Conservation (phyloP, 2,329 filamentous ascomycete genomes). For the Aspergillus sp. region DNA sequence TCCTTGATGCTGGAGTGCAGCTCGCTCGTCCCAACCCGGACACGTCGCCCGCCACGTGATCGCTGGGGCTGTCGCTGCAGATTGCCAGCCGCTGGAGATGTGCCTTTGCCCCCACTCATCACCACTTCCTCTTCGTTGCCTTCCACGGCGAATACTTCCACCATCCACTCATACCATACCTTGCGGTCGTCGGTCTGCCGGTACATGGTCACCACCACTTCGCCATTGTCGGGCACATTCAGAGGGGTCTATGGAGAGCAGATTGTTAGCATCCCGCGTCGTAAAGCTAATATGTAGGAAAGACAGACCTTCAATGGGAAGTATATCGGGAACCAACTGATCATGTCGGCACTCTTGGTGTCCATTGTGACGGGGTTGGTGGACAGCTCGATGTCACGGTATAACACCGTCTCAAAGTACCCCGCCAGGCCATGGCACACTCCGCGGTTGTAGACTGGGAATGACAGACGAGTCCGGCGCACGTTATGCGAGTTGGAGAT, state of each 20-base stretch:
- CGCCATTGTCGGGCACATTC: slow-evolving; percentile 78
- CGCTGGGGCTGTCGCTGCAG: slow-evolving; percentile 22
- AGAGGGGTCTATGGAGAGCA: slow-evolving; percentile 68
- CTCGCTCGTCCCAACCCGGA: slow-evolving; percentile 49
- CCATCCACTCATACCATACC: slow-evolving; percentile 98
- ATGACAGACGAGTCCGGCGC: slow-evolving; percentile 74
- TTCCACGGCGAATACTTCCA: slow-evolving; percentile 71
- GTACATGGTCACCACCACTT: slow-evolving; percentile 93
- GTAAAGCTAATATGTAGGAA: background rate
- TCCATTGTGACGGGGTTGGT: slow-evolving; percentile 92
- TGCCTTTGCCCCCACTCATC: slow-evolving; percentile 34
- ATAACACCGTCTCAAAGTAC: slow-evolving; percentile 97
- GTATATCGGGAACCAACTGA: slow-evolving; percentile 98
- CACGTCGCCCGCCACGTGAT: slow-evolving; percentile 26
- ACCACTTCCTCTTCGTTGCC: slow-evolving; percentile 21
- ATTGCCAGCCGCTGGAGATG: slow-evolving; percentile 29
- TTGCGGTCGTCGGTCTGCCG: slow-evolving; percentile 90
- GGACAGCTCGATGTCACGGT: slow-evolving; percentile 80
- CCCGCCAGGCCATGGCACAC: slow-evolving; percentile 89
- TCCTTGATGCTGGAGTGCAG: slow-evolving; percentile 53
- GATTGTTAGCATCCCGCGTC: background rate
- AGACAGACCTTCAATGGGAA: slow-evolving; percentile 83
- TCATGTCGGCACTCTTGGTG: slow-evolving; percentile 93
- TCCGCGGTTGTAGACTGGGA: slow-evolving; percentile 75
- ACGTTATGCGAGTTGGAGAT: slow-evolving; percentile 91